These are phyloP conservation scores for Podila verticillata DNA, from an alignment of 192 early-diverging fungal species.

Conservation along the genomic window DNA sequence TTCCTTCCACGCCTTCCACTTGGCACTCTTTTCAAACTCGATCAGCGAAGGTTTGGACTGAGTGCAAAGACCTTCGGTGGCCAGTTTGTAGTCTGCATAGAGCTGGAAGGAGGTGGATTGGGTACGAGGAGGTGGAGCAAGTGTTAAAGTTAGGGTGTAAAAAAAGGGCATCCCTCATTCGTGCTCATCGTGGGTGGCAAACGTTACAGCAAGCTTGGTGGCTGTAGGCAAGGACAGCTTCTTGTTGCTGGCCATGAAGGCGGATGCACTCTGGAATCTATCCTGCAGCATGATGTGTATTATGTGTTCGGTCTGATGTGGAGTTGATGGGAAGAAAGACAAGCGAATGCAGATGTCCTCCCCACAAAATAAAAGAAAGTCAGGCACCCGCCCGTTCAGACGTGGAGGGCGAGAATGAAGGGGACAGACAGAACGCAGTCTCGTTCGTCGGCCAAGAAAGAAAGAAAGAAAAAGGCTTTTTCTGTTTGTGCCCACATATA, in stretches of 20 bases:
- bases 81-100: constrained; percentile 52
- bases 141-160: neutral
- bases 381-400: neutral
- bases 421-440: neutral
- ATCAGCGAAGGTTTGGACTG: constrained; percentile 44
- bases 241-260: constrained; percentile 22
- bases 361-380: too few relatives aligned
- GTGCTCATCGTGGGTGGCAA: neutral
- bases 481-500: too few relatives aligned
- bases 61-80: constrained; percentile 51
- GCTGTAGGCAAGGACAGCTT: constrained; percentile 23
- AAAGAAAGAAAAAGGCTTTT: neutral
- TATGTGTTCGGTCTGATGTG: neutral
- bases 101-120: constrained; percentile 20
- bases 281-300: constrained; percentile 17
- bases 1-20: constrained; percentile 59
- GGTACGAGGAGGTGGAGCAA: neutral
- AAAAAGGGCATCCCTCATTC: neutral
- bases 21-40: constrained; percentile 53
- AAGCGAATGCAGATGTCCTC: too few relatives aligned
- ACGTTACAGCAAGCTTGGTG: constrained; percentile 30
- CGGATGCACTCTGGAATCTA: constrained; percentile 37
- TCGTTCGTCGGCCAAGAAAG: neutral
- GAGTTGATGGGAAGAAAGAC: neutral
- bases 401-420: neutral